Conservation (phyloP, 257 asterid genomes). For the Verbena officinalis region DNA sequence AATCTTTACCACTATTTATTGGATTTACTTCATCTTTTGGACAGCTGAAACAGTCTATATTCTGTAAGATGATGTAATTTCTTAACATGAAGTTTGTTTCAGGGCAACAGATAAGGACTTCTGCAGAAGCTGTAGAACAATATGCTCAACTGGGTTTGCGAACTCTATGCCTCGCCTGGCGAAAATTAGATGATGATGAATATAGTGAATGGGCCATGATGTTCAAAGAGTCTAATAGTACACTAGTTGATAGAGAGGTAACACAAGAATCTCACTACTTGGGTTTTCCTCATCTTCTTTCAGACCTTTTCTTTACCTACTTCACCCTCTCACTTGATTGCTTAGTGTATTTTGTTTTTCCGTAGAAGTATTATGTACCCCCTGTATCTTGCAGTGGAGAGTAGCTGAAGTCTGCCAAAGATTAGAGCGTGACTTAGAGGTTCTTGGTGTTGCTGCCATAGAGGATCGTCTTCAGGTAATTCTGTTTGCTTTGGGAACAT, state of each 20-base stretch:
- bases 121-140: constrained; percentile 89
- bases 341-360: constrained; percentile 21
- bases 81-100: constrained; percentile 42
- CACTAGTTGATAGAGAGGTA: constrained; percentile 96
- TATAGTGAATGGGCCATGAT: constrained; percentile 87
- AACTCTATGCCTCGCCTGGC: constrained; percentile 97
- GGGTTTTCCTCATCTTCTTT: constrained; percentile 19
- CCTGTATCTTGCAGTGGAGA: constrained; percentile 69
- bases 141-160: constrained; percentile 97
- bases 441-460: constrained; percentile 98
- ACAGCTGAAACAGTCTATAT: constrained; percentile 7
- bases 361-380: constrained; percentile 3
- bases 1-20: background rate
- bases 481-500: constrained; percentile 29
- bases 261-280: constrained; percentile 5
- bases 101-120: constrained; percentile 82
- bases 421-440: constrained; percentile 80
- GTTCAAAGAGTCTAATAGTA: constrained; percentile 96
- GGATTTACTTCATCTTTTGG: constrained; percentile 5
- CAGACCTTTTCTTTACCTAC: constrained; percentile 19
- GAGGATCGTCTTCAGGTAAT: constrained; percentile 97
- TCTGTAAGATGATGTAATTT: constrained; percentile 28
- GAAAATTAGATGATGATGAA: constrained; percentile 77
- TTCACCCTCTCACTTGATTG: constrained; percentile 21
- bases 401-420: constrained; percentile 98